Base-by-base conservation (phyloP, 2,329 filamentous ascomycete species). In the Coniochaeta prunicola region DNA sequence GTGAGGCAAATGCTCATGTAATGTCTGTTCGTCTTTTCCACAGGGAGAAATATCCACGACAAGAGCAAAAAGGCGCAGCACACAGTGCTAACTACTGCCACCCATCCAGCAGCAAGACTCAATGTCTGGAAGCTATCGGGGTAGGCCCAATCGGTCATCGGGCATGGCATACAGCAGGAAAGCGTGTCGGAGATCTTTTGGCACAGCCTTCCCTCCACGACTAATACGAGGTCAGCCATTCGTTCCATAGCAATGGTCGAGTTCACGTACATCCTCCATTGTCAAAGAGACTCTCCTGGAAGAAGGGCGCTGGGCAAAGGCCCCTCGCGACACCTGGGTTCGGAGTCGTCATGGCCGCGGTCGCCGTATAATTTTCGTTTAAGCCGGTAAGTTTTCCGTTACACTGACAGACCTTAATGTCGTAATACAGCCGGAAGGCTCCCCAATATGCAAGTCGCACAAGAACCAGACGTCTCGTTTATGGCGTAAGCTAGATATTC, bases 1-100 rank as follows among this genome's bases (percentile, higher is more conserved):
- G 90, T 89, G 57, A 97, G 78, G 70, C 91, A 94, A 63, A 97
- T 88, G 69, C 90, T 97, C 38, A 99, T 79, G 69, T 97, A 97
- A 72, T 99, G 94, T 57, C 92, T 86, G 68, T 91, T 86, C 7
- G 94, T 97, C 77, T 91, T 93, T 66, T 96, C 91, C 26, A 91
- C 85, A 0, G 94, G 92, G 24, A 99, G 78, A 15, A 88, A 79
- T 3, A 85, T 76, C 80, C 92, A 97, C 6, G 91, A 96, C 6
- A 90, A 57, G 17, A 97, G 76, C 59, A 97, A 77, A 68, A 94
- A 93, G 17, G 86, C 68, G 61, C 89, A 88, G 65, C 89, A 85
- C 54, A 88, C 74, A 45, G 92, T 80, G 58, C 91, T 86, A 10
- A 80, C 84, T 17, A 96, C 85, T 63, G 90, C 91, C 59, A 97